Conservation (phyloP, 1,284 basidiomycete genomes). For the Ganoderma meredithae region DNA sequence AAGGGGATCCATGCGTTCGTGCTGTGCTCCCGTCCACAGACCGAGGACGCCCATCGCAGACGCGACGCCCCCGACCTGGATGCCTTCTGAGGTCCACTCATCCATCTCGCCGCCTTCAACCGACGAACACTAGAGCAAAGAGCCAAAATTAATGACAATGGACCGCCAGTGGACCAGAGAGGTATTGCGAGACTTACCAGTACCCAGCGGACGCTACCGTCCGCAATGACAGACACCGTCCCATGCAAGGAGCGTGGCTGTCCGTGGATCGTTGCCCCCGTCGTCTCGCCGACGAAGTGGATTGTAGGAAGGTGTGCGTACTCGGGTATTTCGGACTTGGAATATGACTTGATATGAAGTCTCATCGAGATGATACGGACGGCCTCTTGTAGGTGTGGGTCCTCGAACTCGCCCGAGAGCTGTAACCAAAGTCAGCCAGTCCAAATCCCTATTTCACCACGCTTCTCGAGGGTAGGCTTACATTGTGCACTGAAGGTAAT, state of each 20-base stretch:
- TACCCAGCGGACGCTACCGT: constrained; percentile 61
- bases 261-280: constrained; percentile 41
- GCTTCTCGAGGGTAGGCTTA: too few relatives aligned
- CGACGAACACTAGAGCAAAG: constrained; percentile 31
- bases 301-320: constrained; percentile 55
- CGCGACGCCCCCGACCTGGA: constrained; percentile 62
- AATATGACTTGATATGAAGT: constrained; percentile 53
- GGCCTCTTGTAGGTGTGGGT: constrained; percentile 53
- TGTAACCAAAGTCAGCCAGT: constrained; percentile 10
- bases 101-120: constrained; percentile 35
- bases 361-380: constrained; percentile 62
- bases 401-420: constrained; percentile 42
- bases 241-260: constrained; percentile 47
- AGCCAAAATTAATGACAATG: constrained; percentile 25
- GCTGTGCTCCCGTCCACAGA: constrained; percentile 64
- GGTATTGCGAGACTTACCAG: constrained; percentile 55
- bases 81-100: constrained; percentile 65
- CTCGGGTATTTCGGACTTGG: constrained; percentile 42
- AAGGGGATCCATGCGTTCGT: constrained; percentile 55
- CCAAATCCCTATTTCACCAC: too few relatives aligned
- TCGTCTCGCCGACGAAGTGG: constrained; percentile 54
- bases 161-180: too few relatives aligned
- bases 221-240: constrained; percentile 57
- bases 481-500: constrained; percentile 41
- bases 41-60: constrained; percentile 61